A percentile compares a stretch with the other conserved stretches of the same genome.
phyloP scores from a whole-genome alignment of 106 monocot genomes.

The Vanilla planifolia region DNA sequence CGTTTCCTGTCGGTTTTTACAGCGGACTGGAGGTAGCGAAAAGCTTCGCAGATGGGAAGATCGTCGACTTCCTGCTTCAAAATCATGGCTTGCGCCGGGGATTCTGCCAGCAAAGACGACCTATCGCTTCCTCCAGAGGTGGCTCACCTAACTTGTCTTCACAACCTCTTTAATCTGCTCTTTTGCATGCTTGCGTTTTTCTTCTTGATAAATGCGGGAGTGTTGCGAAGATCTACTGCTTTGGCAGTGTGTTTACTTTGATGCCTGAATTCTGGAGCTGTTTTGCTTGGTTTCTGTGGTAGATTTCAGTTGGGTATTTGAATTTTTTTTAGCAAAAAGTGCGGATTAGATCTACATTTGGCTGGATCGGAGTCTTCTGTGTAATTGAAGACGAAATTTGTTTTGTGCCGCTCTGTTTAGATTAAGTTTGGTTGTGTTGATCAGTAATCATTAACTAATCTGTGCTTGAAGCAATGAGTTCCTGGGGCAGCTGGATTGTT shows the following conservation, averaged over 20 bases:
- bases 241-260: not conserved
- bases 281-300: not conserved
- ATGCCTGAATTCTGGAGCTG: too few species aligned
- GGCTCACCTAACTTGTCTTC: not conserved
- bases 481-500: too few species aligned
- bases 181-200: not conserved
- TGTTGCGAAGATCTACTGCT: not conserved
- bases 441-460: too few species aligned
- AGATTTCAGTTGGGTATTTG: not conserved
- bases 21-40: not conserved
- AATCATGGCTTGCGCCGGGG: slow-evolving; percentile 29
- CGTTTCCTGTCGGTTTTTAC: not conserved
- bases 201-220: not conserved
- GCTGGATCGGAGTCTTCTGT: too few species aligned
- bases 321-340: too few species aligned
- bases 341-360: not conserved
- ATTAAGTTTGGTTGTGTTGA: too few species aligned
- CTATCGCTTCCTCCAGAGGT: slow-evolving; percentile 13
- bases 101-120: slow-evolving; percentile 10
- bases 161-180: not conserved
- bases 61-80: slow-evolving; percentile 35
- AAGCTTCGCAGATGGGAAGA: slow-evolving; percentile 26
- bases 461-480: too few species aligned
- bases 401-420: too few species aligned
- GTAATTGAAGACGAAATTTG: too few species aligned